These are phyloP conservation scores for Fusarium odoratissimum DNA, from an alignment of 2,329 filamentous ascomycete species.

Conservation along the genomic window DNA sequence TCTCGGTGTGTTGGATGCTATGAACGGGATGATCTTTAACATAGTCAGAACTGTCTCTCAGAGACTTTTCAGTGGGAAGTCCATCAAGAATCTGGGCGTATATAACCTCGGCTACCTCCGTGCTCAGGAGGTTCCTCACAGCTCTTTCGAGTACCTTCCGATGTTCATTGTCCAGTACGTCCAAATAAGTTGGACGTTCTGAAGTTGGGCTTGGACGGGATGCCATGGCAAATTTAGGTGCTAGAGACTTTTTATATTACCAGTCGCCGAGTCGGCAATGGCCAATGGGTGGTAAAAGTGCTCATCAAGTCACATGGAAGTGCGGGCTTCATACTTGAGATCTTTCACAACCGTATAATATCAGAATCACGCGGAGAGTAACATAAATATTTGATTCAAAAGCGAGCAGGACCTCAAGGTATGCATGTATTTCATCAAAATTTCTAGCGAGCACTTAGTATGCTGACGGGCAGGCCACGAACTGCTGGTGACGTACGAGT, in stretches of 20 bases:
- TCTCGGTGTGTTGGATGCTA: accelerated
- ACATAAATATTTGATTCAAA: accelerated
- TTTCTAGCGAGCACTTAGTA: accelerated
- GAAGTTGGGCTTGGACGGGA: background rate
- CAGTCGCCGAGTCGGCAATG: too few relatives aligned
- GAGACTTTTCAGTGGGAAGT: background rate
- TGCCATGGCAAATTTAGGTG: background rate
- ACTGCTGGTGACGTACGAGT: accelerated
- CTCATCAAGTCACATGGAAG: background rate
- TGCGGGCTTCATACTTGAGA: background rate
- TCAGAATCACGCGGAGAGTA: background rate
- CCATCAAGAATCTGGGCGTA: slow-evolving; percentile 28
- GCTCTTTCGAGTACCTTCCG: background rate
- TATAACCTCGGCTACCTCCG: slow-evolving; percentile 2
- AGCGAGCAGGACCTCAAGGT: accelerated
- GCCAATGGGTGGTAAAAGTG: background rate
- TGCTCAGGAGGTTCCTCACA: background rate
- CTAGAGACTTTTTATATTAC: background rate
- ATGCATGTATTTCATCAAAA: background rate
- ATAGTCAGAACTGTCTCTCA: background rate
- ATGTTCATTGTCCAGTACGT: background rate
- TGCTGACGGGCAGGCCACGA: background rate
- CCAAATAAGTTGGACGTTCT: accelerated
- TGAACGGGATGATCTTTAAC: background rate
- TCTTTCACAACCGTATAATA: accelerated